Conservation (phyloP, 441 rosid species). For the Gossypium davidsonii region DNA sequence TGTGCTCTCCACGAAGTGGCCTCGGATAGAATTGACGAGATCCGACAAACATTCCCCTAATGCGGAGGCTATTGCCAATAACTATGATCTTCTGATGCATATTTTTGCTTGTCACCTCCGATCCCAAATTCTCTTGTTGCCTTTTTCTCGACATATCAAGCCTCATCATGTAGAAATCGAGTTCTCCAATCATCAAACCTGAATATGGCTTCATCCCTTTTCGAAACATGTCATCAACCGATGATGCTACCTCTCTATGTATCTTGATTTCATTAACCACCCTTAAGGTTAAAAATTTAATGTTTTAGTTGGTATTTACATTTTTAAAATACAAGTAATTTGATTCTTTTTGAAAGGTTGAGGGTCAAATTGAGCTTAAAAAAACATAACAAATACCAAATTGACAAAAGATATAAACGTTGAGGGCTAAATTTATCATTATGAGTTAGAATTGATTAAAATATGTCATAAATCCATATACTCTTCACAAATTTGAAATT, state of each 20-base stretch:
- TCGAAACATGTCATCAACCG: not conserved
- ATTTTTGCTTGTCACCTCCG: constrained; percentile 23
- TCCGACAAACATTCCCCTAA: not conserved
- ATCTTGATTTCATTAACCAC: constrained; percentile 17
- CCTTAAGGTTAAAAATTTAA: constrained; percentile 3
- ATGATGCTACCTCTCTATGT: not conserved
- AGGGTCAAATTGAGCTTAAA: too few relatives aligned
- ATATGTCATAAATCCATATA: too few relatives aligned
- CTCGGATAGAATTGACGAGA: not conserved
- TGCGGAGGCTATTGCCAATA: constrained; percentile 21
- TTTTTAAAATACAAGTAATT: too few relatives aligned
- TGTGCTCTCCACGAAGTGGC: not conserved
- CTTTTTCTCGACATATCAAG: constrained; percentile 15
- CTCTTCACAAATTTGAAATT: too few relatives aligned
- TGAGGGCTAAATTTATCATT: too few relatives aligned
- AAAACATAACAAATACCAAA: too few relatives aligned
- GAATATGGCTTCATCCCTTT: constrained; percentile 14
- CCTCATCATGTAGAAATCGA: not conserved
- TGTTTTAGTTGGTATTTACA: too few relatives aligned
- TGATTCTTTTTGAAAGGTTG: too few relatives aligned
- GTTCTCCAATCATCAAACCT: not conserved
- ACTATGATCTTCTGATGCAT: constrained; percentile 21
- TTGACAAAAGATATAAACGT: too few relatives aligned
- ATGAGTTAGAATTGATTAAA: too few relatives aligned
- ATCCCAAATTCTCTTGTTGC: constrained; percentile 13